Percentiles rank a stretch among this genome's conserved stretches.
These are phyloP conservation scores for Castanopsis chinensis DNA, from an alignment of 306 rosid genomes.

Conservation along the genomic window DNA sequence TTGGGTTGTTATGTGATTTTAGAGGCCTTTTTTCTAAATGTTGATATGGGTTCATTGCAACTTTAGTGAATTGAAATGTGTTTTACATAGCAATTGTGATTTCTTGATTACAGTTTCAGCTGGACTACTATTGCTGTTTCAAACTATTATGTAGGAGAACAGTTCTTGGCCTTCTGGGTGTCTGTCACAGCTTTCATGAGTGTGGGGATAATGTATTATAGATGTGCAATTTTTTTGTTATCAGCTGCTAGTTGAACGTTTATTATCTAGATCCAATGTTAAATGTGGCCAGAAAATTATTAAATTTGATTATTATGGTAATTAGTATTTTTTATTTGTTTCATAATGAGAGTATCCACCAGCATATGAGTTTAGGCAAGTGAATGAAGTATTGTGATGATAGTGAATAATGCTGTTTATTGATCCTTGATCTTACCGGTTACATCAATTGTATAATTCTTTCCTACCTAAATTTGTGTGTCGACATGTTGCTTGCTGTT, in stretches of 20 bases:
- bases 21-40: not conserved
- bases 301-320: not conserved
- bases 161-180: not conserved
- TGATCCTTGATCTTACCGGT: not conserved
- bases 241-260: not conserved
- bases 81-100: too few relatives aligned
- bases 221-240: not conserved
- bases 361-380: not conserved
- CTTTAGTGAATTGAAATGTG: not conserved
- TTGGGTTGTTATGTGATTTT: not conserved
- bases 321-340: not conserved
- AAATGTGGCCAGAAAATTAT: not conserved
- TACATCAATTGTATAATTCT: too few relatives aligned
- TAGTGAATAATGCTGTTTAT: not conserved
- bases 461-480: not conserved
- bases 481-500: not conserved
- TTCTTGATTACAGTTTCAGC: not conserved
- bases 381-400: not conserved
- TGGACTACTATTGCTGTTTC: not conserved
- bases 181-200: not conserved
- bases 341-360: not conserved
- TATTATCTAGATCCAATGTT: not conserved
- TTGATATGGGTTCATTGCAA: slow-evolving; percentile 1
- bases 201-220: not conserved
- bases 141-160: not conserved